Percentiles rank a stretch among this genome's conserved stretches.
These are phyloP conservation scores for Lophiotrema nucula DNA, from an alignment of 495 filamentous ascomycete species.

Conservation along the genomic window DNA sequence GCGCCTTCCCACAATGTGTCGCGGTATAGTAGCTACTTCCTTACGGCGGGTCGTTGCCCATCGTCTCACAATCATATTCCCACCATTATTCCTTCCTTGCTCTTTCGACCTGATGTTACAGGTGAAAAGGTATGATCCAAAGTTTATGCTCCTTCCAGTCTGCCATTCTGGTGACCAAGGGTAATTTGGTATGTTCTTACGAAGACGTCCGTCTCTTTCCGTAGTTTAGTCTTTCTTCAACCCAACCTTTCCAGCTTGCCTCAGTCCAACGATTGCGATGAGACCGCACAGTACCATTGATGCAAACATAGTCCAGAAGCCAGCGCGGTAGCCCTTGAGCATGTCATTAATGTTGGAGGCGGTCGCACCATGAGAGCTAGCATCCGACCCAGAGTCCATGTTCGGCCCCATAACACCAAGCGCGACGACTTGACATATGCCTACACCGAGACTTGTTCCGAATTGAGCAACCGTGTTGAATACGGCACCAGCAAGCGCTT, in stretches of 20 bases:
- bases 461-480: slow-evolving; percentile 37
- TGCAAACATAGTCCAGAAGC: slow-evolving; percentile 19
- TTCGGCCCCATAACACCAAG: slow-evolving; percentile 13
- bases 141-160: no score
- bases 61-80: no score
- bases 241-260: slow-evolving; percentile 21
- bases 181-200: no score
- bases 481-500: slow-evolving; percentile 35
- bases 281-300: slow-evolving; percentile 15
- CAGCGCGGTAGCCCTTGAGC: slow-evolving; percentile 10
- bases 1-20: no score
- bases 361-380: background rate
- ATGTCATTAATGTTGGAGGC: background rate
- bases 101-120: no score
- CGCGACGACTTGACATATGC: slow-evolving; percentile 21
- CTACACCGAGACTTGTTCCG: slow-evolving; percentile 18
- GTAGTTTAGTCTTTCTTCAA: slow-evolving; percentile 20
- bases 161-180: no score
- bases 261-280: slow-evolving; percentile 16
- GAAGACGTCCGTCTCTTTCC: no score
- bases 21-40: no score
- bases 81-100: no score
- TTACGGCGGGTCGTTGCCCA: no score
- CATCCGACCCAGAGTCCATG: background rate
- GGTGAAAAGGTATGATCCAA: no score